phyloP scores from a whole-genome alignment of 2,329 filamentous ascomycete genomes.

The Neopestalotiopsis sp. region DNA sequence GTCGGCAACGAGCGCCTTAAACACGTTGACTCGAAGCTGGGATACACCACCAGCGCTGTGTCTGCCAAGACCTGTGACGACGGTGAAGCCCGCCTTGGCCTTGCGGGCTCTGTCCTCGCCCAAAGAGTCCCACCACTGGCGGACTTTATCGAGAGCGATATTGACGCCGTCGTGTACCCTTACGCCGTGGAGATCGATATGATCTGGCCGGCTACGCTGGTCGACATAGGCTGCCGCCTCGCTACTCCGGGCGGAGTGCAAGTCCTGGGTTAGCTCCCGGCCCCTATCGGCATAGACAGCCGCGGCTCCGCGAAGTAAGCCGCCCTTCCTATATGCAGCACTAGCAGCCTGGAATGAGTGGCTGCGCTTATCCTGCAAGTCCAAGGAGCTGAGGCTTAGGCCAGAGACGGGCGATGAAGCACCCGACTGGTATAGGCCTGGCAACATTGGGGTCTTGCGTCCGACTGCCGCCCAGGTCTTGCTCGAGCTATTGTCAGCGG shows the following conservation, averaged over 20 bases:
- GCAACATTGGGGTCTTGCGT: constrained; percentile 6
- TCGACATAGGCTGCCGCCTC: constrained; percentile 76
- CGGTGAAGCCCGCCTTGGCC: constrained; percentile 64
- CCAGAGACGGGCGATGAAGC: constrained; percentile 25
- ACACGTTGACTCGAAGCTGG: constrained; percentile 80
- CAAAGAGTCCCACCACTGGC: constrained; percentile 77
- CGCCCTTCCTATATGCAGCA: constrained; percentile 52
- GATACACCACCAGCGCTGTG: constrained; percentile 81
- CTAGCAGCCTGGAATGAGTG: constrained; percentile 44
- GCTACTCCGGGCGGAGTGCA: constrained; percentile 63
- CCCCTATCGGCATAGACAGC: constrained; percentile 77
- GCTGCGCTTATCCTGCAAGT: constrained; percentile 28
- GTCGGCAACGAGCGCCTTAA: constrained; percentile 73
- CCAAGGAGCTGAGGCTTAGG: constrained; percentile 20
- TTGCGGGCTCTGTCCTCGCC: constrained; percentile 66
- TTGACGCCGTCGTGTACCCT: constrained; percentile 80
- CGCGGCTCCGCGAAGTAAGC: constrained; percentile 76
- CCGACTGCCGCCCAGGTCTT: constrained; percentile 13
- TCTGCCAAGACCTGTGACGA: constrained; percentile 81
- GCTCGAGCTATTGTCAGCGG: not conserved
- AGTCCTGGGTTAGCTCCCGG: constrained; percentile 65
- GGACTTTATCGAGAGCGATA: constrained; percentile 72
- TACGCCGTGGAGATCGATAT: constrained; percentile 84
- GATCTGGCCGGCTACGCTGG: constrained; percentile 63
- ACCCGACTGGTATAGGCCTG: constrained; percentile 13